Evolutionary conservation across 2,329 filamentous ascomycete species (phyloP), one percentile per base, ranked within the genome.

Genomic region (Coleophoma crateriformis): DNA sequence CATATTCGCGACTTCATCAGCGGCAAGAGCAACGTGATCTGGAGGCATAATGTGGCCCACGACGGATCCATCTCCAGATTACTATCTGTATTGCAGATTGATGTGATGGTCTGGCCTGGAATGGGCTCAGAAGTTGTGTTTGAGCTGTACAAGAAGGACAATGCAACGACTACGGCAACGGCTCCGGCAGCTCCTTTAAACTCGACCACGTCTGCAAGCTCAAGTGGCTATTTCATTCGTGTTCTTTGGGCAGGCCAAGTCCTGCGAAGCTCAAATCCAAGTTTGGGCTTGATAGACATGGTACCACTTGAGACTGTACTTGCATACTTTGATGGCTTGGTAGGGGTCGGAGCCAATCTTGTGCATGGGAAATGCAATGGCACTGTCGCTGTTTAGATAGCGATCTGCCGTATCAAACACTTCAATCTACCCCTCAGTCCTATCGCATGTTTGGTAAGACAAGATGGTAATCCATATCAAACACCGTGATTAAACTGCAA

Each of bases 101-200:
- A 89, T 19, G 65, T 73, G 47, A 92, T 92, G 87, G 82, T 90
- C 1, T 92, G 88, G 88, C 88, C 88, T 0, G 88, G 88, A 0
- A 90, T 92, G 87, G 88, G 88, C 0, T 74, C 81, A 10, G 88
- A 92, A 68, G 74, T 92, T 0, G 79, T 90, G 0, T 90, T 91
- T 62, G 88, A 92, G 69, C 62, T 91, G 32, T 90, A 83, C 60
- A 71, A 67, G 58, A 73, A 71, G 58, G 63, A 64, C 39, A 54
- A 61, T 3, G 15, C 39, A 7, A 47, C 48, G 7, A 19, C 49
- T n/a, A 33, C 10, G 8, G 17, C 41, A 3, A 50, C 51, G 11
- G n/a, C 54, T 3, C 42, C 52, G 3, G 37, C 47, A 6, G 43
- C 54, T 12, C 48, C 58, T 19, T 27, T 42, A 35, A 54, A 33